Evolutionary conservation across 345 rosid genomes (phyloP).

Genomic region (Camelina hispida): DNA sequence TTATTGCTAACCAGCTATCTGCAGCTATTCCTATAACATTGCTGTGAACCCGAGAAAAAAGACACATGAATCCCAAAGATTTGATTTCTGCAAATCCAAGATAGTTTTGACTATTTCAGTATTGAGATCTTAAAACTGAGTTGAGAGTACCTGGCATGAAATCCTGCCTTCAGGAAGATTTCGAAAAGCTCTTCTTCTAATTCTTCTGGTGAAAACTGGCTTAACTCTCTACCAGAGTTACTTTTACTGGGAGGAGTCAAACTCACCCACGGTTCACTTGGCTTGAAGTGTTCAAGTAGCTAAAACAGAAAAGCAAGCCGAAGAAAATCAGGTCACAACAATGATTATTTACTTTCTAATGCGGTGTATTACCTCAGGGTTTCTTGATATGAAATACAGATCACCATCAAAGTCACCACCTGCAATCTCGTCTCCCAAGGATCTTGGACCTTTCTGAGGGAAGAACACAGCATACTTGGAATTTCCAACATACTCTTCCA

Average conservation of each 20-base stretch:
- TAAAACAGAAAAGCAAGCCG: conserved; percentile 42
- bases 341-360: conserved; percentile 1
- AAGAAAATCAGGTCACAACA: conserved; percentile 27
- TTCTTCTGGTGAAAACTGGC: conserved; percentile 51
- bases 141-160: conserved; percentile 57
- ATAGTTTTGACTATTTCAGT: background rate
- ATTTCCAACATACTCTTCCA: conserved; percentile 64
- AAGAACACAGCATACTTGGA: conserved; percentile 84
- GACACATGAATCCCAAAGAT: background rate
- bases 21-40: conserved; percentile 63
- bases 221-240: conserved; percentile 41
- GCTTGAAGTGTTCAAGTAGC: conserved; percentile 63
- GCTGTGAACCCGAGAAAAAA: conserved; percentile 51
- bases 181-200: conserved; percentile 66
- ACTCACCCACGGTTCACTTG: conserved; percentile 63
- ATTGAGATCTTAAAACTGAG: background rate
- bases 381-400: conserved; percentile 71
- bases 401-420: conserved; percentile 89
- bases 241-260: conserved; percentile 37
- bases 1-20: conserved; percentile 69
- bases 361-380: conserved; percentile 58
- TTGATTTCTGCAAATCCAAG: background rate
- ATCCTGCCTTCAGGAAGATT: conserved; percentile 59
- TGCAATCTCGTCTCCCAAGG: conserved; percentile 81
- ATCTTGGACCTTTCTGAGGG: conserved; percentile 65